These are phyloP conservation scores for Domatiomyces globalis DNA, from an alignment of 2,329 filamentous ascomycete genomes.

Conservation along the genomic window DNA sequence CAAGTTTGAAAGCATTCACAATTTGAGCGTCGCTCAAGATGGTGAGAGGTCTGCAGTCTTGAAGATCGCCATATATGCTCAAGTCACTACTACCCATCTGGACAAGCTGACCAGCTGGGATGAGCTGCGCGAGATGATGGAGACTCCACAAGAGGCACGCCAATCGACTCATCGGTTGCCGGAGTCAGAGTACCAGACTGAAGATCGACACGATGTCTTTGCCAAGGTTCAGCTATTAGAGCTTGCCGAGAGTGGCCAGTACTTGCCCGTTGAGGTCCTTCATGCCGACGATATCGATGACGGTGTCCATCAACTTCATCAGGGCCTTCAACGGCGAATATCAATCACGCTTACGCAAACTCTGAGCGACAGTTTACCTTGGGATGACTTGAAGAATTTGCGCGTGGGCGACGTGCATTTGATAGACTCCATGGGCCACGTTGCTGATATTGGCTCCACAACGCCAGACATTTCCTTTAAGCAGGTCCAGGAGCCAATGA, in stretches of 20 bases:
- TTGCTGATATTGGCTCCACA: constrained; percentile 59
- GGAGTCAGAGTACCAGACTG: constrained; percentile 82
- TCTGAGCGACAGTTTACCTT: constrained; percentile 74
- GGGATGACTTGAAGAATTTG: constrained; percentile 67
- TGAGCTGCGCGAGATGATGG: constrained; percentile 72
- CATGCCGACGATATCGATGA: constrained; percentile 69
- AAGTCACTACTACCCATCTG: constrained; percentile 81
- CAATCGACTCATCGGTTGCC: constrained; percentile 55
- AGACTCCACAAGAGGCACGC: constrained; percentile 32
- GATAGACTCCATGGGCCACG: constrained; percentile 71
- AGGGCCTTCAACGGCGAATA: constrained; percentile 80
- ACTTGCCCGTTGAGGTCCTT: constrained; percentile 81
- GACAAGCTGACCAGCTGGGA: constrained; percentile 98
- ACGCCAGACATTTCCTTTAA: constrained; percentile 64
- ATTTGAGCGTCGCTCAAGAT: constrained; percentile 81
- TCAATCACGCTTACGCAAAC: constrained; percentile 81
- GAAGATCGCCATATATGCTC: constrained; percentile 80
- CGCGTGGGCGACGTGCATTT: constrained; percentile 70
- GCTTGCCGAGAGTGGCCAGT: constrained; percentile 78
- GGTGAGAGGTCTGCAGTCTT: constrained; percentile 61
- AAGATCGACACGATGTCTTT: constrained; percentile 89
- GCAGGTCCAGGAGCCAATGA: constrained; percentile 60
- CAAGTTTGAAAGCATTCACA: constrained; percentile 93
- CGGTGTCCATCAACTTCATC: constrained; percentile 90
- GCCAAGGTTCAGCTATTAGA: constrained; percentile 79